Conservation (phyloP, 305 asterid species). For the Fraxinus angustifolia region DNA sequence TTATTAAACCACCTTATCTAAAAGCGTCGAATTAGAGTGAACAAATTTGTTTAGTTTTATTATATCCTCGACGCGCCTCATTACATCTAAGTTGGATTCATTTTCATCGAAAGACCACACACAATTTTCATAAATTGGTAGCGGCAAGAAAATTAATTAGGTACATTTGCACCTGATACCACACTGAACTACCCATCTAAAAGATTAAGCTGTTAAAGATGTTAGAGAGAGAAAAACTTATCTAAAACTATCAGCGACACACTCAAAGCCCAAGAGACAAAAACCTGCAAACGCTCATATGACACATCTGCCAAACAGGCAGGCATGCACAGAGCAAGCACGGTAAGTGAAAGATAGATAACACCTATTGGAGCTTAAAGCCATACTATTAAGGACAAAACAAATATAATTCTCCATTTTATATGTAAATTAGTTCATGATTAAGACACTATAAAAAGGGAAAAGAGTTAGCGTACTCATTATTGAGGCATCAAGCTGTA, state of each 20-base stretch:
- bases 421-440: neutral
- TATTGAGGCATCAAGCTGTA: conserved; percentile 24
- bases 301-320: neutral
- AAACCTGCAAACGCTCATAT: neutral
- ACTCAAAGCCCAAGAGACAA: neutral
- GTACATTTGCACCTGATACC: neutral
- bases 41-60: neutral
- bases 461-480: conserved; percentile 14
- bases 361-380: neutral
- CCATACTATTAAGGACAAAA: neutral
- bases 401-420: neutral
- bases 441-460: neutral
- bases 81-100: neutral
- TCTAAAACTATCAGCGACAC: neutral
- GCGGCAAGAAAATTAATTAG: neutral
- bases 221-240: neutral
- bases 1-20: neutral
- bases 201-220: neutral
- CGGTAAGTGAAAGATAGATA: neutral
- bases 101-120: neutral
- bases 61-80: neutral
- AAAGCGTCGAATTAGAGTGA: neutral
- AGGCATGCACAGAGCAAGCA: neutral
- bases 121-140: neutral
- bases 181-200: neutral